These are phyloP conservation scores for Lachnellula willkommii DNA, from an alignment of 2,329 filamentous ascomycete species.

Conservation along the genomic window DNA sequence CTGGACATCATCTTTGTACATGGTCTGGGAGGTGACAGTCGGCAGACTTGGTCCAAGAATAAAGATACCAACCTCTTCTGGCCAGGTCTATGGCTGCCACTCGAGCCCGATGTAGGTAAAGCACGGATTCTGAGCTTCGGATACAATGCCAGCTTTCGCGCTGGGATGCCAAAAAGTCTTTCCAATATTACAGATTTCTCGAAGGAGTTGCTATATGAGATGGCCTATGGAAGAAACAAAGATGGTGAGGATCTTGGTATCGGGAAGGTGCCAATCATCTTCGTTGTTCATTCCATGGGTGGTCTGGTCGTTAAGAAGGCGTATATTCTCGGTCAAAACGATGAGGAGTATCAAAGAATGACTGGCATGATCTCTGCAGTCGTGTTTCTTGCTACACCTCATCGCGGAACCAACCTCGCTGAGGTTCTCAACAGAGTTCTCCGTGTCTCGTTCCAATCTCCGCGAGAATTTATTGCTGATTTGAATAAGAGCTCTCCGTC, in stretches of 20 bases:
- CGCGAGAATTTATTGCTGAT: slow-evolving; percentile 37
- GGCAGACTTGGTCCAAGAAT: slow-evolving; percentile 34
- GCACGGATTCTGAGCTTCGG: slow-evolving; percentile 15
- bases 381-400: slow-evolving; percentile 39
- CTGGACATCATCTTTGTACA: slow-evolving; percentile 37
- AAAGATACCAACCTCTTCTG: slow-evolving; percentile 31
- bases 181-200: slow-evolving; percentile 27
- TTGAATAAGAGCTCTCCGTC: slow-evolving; percentile 33
- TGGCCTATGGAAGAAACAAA: slow-evolving; percentile 23
- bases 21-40: slow-evolving; percentile 36
- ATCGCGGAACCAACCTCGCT: slow-evolving; percentile 37
- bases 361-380: slow-evolving; percentile 32
- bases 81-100: slow-evolving; percentile 23
- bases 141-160: slow-evolving; percentile 14
- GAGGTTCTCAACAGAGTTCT: slow-evolving; percentile 35
- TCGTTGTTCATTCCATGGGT: slow-evolving; percentile 17
- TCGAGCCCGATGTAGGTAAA: slow-evolving; percentile 4
- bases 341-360: slow-evolving; percentile 27
- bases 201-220: slow-evolving; percentile 24
- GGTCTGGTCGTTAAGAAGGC: slow-evolving; percentile 18
- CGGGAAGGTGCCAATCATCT: slow-evolving; percentile 10
- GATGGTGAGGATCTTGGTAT: slow-evolving; percentile 8
- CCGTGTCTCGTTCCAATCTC: slow-evolving; percentile 21
- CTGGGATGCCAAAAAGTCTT: neutral
- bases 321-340: slow-evolving; percentile 20